Evolutionary conservation across 768 basidiomycete species (phyloP).

Genomic region (Kwoniella bestiolae): DNA sequence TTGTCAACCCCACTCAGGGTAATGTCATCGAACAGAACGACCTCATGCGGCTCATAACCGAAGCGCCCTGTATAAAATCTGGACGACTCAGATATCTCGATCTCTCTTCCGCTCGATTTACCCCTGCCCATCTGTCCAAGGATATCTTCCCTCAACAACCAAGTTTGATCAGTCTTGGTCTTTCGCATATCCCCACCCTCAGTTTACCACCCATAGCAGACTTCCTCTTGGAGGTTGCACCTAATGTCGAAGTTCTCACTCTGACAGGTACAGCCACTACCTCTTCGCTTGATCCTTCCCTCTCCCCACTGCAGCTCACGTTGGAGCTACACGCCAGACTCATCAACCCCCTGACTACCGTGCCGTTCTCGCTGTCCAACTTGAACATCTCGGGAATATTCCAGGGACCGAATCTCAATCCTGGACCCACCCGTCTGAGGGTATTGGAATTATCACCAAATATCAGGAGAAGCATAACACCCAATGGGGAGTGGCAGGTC

Average conservation of each 20-base stretch:
- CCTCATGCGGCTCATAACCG: slow-evolving; percentile 68
- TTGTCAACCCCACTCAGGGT: slow-evolving; percentile 62
- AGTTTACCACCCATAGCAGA: slow-evolving; percentile 68
- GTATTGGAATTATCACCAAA: slow-evolving; percentile 82
- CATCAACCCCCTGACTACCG: slow-evolving; percentile 77
- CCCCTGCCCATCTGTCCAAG: slow-evolving; percentile 62
- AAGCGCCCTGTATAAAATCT: slow-evolving; percentile 77
- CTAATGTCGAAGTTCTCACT: slow-evolving; percentile 82
- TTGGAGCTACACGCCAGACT: slow-evolving; percentile 75
- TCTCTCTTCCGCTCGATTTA: slow-evolving; percentile 79
- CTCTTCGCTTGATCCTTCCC: slow-evolving; percentile 59
- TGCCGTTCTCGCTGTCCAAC: slow-evolving; percentile 73
- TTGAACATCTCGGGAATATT: slow-evolving; percentile 45
- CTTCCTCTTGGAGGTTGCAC: slow-evolving; percentile 72
- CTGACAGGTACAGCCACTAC: slow-evolving; percentile 74
- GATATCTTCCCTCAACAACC: slow-evolving; percentile 68
- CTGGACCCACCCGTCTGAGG: slow-evolving; percentile 72
- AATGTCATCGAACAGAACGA: slow-evolving; percentile 80
- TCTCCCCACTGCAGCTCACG: slow-evolving; percentile 69
- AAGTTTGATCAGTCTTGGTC: slow-evolving; percentile 80
- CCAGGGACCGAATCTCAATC: slow-evolving; percentile 34
- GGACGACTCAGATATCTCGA: slow-evolving; percentile 85
- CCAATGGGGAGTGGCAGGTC: slow-evolving; percentile 78
- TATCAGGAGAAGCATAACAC: slow-evolving; percentile 68
- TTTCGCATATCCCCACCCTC: slow-evolving; percentile 80